Base-by-base conservation (phyloP, 2,329 filamentous ascomycete species). In the Spiromastix sp. region DNA sequence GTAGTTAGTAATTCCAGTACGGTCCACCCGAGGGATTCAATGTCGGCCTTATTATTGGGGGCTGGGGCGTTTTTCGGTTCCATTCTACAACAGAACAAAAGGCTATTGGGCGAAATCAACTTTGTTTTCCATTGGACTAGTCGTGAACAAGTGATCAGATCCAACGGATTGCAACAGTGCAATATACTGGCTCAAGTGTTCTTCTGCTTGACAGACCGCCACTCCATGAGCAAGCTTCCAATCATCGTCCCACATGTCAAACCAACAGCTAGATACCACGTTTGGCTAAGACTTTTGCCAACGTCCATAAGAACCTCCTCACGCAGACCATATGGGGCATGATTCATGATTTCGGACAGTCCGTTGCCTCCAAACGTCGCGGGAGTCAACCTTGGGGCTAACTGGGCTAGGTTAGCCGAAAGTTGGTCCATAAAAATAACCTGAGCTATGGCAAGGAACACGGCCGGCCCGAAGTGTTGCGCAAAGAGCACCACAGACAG, bases 341-440 rank as follows among this genome's bases (percentile, higher is more conserved):
- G 26, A 12, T 25, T 20, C 18, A 13, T 32, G 21, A 37, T 21
- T 12, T 37, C 22, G n/a, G 28, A 28, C 4, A 30, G 20, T 9
- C 35, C 35, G 6, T 22, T 15, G 16, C n/a, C 26, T 15, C 25
- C 22, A n/a, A 37, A 13, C 16, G 16, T 30, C 4, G 13, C 27
- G 18, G 28, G 19, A 16, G 22, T 30, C 9, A 37, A 25, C 9
- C 35, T 21, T 17, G 28, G 35, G 8, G 13, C 26, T 20, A 22
- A 15, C 13, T 13, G 20, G 10, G 16, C 21, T 11, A 37, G 20
- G 10, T 28, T 37, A 10, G 28, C 27, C 35, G 30, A 30, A 22
- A 77, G 59, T 6, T 56, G 51, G 43, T 70, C 71, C 30, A 24
- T n/a, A n/a, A 24, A 24, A 24, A 24, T 7, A n/a, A 7, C n/a